Conservation (phyloP, 2,329 filamentous ascomycete genomes). For the Macrophomina phaseolina region DNA sequence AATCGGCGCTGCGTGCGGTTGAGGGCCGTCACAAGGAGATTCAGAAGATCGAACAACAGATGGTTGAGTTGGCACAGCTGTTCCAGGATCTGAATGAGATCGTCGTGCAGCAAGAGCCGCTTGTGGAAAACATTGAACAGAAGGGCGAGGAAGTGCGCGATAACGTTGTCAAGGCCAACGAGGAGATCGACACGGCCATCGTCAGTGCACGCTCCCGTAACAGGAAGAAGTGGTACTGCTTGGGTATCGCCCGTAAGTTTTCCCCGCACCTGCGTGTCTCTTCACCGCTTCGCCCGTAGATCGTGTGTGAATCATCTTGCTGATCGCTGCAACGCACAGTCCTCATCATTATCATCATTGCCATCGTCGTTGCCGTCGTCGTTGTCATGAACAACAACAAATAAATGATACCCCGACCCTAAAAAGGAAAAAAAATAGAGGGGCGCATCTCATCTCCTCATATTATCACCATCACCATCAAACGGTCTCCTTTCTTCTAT, state of each 20-base stretch:
- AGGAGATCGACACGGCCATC: conserved; percentile 81
- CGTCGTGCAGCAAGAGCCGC: conserved; percentile 83
- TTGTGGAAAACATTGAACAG: conserved; percentile 80
- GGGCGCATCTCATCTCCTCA: background rate
- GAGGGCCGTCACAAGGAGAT: conserved; percentile 84
- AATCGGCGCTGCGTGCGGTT: conserved; percentile 78
- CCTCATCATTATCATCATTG: conserved; percentile 43
- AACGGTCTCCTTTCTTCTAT: background rate
- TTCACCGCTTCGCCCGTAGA: conserved; percentile 17
- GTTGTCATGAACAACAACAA: conserved; percentile 40
- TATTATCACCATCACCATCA: background rate
- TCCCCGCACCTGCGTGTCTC: background rate
- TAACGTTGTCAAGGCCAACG: conserved; percentile 84
- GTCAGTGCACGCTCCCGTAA: conserved; percentile 69
- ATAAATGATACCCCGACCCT: conserved; percentile 26
- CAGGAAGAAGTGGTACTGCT: conserved; percentile 97
- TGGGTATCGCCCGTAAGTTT: conserved; percentile 65
- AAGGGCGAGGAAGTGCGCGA: conserved; percentile 85
- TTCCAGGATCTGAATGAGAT: conserved; percentile 89
- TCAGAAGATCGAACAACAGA: conserved; percentile 88
- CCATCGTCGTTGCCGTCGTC: conserved; percentile 46
- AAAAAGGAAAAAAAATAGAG: conserved; percentile 3
- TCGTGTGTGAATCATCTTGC: conserved; percentile 12
- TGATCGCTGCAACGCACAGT: conserved; percentile 31
- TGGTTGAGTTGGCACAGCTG: conserved; percentile 84